Base-by-base conservation (phyloP, 2,329 filamentous ascomycete species). In the Scopulariopsis brevicaulis region DNA sequence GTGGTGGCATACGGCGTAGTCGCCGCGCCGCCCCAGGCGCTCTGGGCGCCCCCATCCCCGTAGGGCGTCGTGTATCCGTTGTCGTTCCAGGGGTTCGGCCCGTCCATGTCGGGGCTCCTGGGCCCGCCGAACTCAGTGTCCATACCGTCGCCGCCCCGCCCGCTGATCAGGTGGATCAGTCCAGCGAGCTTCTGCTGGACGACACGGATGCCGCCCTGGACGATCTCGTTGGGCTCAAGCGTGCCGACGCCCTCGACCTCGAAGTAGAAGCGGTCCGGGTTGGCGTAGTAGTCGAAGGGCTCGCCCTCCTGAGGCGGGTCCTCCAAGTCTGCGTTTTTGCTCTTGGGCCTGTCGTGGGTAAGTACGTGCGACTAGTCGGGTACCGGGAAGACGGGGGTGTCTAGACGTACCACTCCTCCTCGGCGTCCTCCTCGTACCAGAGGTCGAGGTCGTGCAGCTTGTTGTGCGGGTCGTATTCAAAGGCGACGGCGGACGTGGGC, bases 391-490 rank as follows among this genome's bases (percentile, higher is more conserved):
- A 10, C 5, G 46, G n/a, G 46, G 46, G 22, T 10, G 5, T 22
- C 6, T 22, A 4, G 15, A 74, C 85, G 71, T 75, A 95, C 92
- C 92, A 96, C 78, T 96, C 93, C 66, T 84, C 81, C 60, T 82
- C 80, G 1, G 89, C 74, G 72, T 95, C 88, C 63, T 74, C 74
- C 77, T 99, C 94, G 70, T 90, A 96, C 94, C 94, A 99, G 72
- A 96, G 84, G 67, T 96, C 90, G 58, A 94, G 79, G 73, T 99
- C 94, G 63, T 86, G 83, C 63, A 99, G 77, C 74, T 96, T 96
- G 76, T 99, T 99, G 72, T 95, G 89, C 60, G 94, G 94, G 70
- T 99, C 94, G 72, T 99, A 99, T 73, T 99, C 94, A 69, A 99
- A 99, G 25, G 90, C 92, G 48, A 99, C 86, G 3, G 94, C 94